These are phyloP conservation scores for Chaetomiaceae sp. DNA, from an alignment of 2,329 filamentous ascomycete species.

Conservation along the genomic window DNA sequence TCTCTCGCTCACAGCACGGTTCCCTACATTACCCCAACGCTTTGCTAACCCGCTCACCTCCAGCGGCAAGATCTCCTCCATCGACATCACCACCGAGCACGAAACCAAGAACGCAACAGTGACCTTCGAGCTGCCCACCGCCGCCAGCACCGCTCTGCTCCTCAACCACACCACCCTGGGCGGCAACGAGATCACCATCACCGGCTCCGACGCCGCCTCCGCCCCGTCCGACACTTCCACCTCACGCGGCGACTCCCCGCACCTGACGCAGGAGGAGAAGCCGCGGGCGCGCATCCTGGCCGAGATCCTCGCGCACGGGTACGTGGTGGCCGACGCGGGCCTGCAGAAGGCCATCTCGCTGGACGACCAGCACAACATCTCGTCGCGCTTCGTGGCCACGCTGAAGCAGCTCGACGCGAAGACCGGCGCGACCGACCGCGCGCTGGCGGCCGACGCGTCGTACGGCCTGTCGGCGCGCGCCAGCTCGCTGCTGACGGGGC, in stretches of 20 bases:
- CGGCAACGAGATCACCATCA: conserved; percentile 71
- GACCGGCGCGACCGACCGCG: conserved; percentile 82
- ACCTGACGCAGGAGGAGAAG: conserved; percentile 94
- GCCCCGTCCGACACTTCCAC: conserved; percentile 41
- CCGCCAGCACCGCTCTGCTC: conserved; percentile 92
- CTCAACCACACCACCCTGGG: conserved; percentile 96
- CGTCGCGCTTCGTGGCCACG: conserved; percentile 68
- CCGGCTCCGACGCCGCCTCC: conserved; percentile 48
- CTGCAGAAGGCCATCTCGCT: conserved; percentile 80
- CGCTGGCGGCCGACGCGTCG: conserved; percentile 73
- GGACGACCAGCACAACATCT: conserved; percentile 84
- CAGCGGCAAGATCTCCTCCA: conserved; percentile 83
- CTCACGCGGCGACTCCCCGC: conserved; percentile 53
- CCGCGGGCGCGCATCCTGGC: conserved; percentile 87
- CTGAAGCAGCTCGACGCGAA: conserved; percentile 74
- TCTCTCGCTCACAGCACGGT: not conserved
- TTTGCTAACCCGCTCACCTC: conserved; percentile 10
- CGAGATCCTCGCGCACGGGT: conserved; percentile 94
- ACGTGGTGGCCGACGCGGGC: conserved; percentile 68
- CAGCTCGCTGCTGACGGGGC: conserved; percentile 54
- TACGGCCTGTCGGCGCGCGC: conserved; percentile 77
- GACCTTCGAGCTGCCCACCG: conserved; percentile 93
- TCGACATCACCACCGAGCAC: conserved; percentile 66
- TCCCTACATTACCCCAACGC: not conserved
- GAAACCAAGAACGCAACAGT: conserved; percentile 80